These are phyloP conservation scores for Rhodamnia argentea DNA, from an alignment of 345 rosid species.

Conservation along the genomic window DNA sequence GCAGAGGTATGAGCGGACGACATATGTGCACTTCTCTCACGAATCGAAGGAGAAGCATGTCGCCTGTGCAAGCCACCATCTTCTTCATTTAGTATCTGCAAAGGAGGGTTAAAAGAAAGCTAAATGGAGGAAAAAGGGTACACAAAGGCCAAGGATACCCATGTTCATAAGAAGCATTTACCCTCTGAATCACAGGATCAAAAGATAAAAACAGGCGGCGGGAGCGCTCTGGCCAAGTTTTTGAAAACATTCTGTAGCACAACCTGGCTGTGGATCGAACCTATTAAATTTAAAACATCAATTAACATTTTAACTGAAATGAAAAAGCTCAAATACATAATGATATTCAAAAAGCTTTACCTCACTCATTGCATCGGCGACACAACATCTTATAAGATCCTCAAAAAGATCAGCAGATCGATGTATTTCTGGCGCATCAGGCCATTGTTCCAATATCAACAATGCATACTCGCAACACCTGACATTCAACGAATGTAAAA, in stretches of 20 bases:
- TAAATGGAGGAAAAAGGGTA: neutral
- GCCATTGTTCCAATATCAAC: constrained; percentile 87
- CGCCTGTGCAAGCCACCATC: constrained; percentile 94
- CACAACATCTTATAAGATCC: constrained; percentile 85
- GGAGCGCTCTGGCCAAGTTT: constrained; percentile 98
- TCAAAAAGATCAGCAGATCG: constrained; percentile 85
- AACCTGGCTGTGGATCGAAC: constrained; percentile 93
- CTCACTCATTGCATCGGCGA: constrained; percentile 99
- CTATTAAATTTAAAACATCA: constrained; percentile 18
- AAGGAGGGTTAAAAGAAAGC: neutral
- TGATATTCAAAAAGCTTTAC: constrained; percentile 15
- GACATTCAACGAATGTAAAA: constrained; percentile 2
- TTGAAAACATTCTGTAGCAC: constrained; percentile 98
- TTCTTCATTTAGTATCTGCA: constrained; percentile 86
- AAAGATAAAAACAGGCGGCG: constrained; percentile 84
- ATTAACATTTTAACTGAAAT: neutral
- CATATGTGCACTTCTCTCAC: constrained; percentile 71
- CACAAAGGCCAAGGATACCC: neutral
- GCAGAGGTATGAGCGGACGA: constrained; percentile 45
- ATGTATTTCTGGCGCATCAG: constrained; percentile 97
- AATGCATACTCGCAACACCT: constrained; percentile 97
- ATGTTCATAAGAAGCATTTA: constrained; percentile 13
- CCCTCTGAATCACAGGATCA: constrained; percentile 98
- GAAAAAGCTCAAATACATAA: neutral
- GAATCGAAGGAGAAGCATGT: constrained; percentile 92